Percentiles rank a stretch among this genome's conserved stretches.
Evolutionary conservation across 768 basidiomycete genomes (phyloP).

Genomic region (Clitopilus hobsonii): DNA sequence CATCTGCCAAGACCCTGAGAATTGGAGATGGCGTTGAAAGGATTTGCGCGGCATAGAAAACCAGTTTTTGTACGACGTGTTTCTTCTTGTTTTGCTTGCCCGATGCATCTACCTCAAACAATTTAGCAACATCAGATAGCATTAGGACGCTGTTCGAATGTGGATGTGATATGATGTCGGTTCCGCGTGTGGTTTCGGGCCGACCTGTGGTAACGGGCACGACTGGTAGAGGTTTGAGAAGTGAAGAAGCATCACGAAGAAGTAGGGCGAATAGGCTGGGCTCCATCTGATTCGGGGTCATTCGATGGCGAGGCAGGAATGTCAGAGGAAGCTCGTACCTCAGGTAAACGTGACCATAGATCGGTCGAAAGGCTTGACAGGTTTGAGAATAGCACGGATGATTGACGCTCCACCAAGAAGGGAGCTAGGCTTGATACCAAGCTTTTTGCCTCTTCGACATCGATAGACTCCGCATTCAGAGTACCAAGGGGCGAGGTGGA

Average conservation of each 20-base stretch:
- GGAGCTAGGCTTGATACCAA: slow-evolving; percentile 53
- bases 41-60: slow-evolving; percentile 66
- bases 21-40: slow-evolving; percentile 40
- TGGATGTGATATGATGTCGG: slow-evolving; percentile 29
- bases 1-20: slow-evolving; percentile 37
- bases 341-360: slow-evolving; percentile 56
- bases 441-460: slow-evolving; percentile 40
- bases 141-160: slow-evolving; percentile 37
- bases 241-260: slow-evolving; percentile 45
- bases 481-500: slow-evolving; percentile 53
- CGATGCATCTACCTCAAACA: slow-evolving; percentile 28
- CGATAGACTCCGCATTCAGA: slow-evolving; percentile 31
- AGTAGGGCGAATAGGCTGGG: slow-evolving; percentile 44
- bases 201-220: slow-evolving; percentile 14
- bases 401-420: slow-evolving; percentile 58
- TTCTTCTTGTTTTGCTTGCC: slow-evolving; percentile 14
- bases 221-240: slow-evolving; percentile 49
- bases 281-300: slow-evolving; percentile 20
- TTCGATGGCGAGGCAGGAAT: too few species aligned
- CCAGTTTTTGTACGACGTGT: slow-evolving; percentile 54
- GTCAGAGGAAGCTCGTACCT: background rate
- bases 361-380: slow-evolving; percentile 53
- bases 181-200: slow-evolving; percentile 7
- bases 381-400: slow-evolving; percentile 46
- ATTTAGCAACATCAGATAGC: slow-evolving; percentile 47